Percentiles rank a stretch among this genome's conserved stretches.
phyloP scores from a whole-genome alignment of 2,329 filamentous ascomycete species.

The Bisporella sp. region DNA sequence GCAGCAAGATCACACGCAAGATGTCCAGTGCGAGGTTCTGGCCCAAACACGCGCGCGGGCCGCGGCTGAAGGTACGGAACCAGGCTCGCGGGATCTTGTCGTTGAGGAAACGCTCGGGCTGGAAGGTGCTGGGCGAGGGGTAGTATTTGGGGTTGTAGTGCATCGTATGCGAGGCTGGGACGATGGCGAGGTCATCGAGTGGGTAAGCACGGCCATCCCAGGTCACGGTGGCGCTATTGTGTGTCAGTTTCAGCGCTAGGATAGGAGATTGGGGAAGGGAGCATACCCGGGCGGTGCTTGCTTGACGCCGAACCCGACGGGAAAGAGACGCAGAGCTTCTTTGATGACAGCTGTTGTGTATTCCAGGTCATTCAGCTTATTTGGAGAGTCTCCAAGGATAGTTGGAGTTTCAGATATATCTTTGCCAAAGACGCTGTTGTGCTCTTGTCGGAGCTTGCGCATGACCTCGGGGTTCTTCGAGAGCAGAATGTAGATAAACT shows the following conservation, averaged over 20 bases:
- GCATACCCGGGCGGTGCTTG: conserved; percentile 6
- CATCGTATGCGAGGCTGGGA: not conserved
- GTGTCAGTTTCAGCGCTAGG: conserved; percentile 12
- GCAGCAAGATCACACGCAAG: conserved; percentile 40
- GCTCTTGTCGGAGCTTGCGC: conserved; percentile 13
- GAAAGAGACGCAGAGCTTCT: conserved; percentile 17
- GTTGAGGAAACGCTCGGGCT: conserved; percentile 41
- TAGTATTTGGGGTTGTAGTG: conserved; percentile 36
- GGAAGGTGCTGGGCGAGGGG: conserved; percentile 36
- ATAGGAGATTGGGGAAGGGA: conserved; percentile 10
- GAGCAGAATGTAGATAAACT: conserved; percentile 12
- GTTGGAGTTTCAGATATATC: conserved; percentile 7
- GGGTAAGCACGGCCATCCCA: too few species aligned
- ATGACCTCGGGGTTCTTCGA: conserved; percentile 12
- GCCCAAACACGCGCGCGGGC: conserved; percentile 48
- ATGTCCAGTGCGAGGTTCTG: conserved; percentile 45
- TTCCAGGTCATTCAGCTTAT: conserved; percentile 14
- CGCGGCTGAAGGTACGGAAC: conserved; percentile 50
- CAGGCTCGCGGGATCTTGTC: conserved; percentile 30
- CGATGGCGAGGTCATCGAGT: not conserved
- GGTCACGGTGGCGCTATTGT: conserved; percentile 10
- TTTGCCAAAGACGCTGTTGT: conserved; percentile 16
- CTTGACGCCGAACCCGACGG: conserved; percentile 12
- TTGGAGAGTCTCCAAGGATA: conserved; percentile 9
- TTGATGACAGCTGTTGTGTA: conserved; percentile 19